phyloP scores from a whole-genome alignment of 768 basidiomycete species.

The Lactifluus pinguis region DNA sequence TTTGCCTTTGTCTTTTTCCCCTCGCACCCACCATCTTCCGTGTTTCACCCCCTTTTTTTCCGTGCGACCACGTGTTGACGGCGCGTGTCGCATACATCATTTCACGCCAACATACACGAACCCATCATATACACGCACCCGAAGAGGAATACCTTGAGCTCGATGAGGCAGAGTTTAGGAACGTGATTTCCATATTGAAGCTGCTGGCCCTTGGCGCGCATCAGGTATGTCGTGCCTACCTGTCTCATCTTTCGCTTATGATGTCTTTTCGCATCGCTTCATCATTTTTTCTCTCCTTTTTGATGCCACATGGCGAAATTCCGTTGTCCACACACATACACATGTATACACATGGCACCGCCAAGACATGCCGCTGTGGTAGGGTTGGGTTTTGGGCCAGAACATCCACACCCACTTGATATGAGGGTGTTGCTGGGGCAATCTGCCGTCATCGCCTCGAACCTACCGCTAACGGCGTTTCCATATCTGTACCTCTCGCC shows the following conservation, averaged over 20 bases:
- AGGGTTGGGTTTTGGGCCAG: slow-evolving; percentile 8
- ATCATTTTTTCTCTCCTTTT: background rate
- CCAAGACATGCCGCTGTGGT: background rate
- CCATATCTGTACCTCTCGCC: background rate
- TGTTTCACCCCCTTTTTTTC: background rate
- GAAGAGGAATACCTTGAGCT: slow-evolving; percentile 39
- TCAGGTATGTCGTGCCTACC: slow-evolving; percentile 29
- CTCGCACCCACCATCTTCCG: background rate
- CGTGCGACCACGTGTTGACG: slow-evolving; percentile 1
- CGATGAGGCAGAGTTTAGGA: slow-evolving; percentile 33
- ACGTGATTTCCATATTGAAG: slow-evolving; percentile 45
- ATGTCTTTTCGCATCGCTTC: background rate
- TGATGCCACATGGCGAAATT: background rate
- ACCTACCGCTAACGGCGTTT: slow-evolving; percentile 1
- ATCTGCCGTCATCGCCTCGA: slow-evolving; percentile 3
- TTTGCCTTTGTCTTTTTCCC: background rate
- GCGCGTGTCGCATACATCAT: background rate
- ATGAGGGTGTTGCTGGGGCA: background rate
- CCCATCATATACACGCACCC: background rate
- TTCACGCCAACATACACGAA: background rate
- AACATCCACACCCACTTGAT: background rate
- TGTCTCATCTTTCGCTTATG: slow-evolving; percentile 15
- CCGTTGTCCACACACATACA: background rate
- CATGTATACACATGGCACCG: background rate
- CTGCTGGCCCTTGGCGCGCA: slow-evolving; percentile 62